These are phyloP conservation scores for Saksenaea oblongispora DNA, from an alignment of 371 early-diverging fungal genomes.

Conservation along the genomic window DNA sequence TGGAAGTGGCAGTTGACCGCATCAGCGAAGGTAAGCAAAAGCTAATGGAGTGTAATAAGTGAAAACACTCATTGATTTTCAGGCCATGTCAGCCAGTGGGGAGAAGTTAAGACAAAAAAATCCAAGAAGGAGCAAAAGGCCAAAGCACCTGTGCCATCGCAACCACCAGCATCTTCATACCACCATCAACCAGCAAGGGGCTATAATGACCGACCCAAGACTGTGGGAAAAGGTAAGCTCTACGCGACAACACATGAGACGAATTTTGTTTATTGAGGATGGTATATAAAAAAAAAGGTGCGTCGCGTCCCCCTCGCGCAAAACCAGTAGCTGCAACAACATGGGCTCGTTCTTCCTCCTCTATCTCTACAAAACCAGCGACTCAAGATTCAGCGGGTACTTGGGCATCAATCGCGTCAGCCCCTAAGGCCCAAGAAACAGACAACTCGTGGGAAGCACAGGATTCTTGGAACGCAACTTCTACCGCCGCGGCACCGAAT, in stretches of 20 bases:
- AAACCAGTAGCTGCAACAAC: constrained; percentile 18
- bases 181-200: constrained; percentile 18
- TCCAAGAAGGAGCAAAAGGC: constrained; percentile 50
- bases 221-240: constrained; percentile 26
- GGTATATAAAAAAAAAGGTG: constrained; percentile 46
- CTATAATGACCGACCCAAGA: constrained; percentile 16
- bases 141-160: constrained; percentile 30
- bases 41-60: not conserved
- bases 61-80: constrained; percentile 5
- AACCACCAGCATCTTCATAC: constrained; percentile 10
- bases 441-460: constrained; percentile 1
- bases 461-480: constrained; percentile 7
- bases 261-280: constrained; percentile 22
- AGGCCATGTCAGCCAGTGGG: constrained; percentile 90
- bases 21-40: constrained; percentile 83
- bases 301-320: constrained; percentile 30
- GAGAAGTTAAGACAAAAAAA: constrained; percentile 87
- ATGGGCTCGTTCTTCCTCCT: constrained; percentile 13
- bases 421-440: constrained; percentile 10
- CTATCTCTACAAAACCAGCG: constrained; percentile 16
- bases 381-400: constrained; percentile 22
- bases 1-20: constrained; percentile 77
- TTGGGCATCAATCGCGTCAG: constrained; percentile 28
- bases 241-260: not conserved
- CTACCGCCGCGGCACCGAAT: not conserved